Base-by-base conservation (phyloP, 176 grass and related monocot genomes). In the Ananas comosus region DNA sequence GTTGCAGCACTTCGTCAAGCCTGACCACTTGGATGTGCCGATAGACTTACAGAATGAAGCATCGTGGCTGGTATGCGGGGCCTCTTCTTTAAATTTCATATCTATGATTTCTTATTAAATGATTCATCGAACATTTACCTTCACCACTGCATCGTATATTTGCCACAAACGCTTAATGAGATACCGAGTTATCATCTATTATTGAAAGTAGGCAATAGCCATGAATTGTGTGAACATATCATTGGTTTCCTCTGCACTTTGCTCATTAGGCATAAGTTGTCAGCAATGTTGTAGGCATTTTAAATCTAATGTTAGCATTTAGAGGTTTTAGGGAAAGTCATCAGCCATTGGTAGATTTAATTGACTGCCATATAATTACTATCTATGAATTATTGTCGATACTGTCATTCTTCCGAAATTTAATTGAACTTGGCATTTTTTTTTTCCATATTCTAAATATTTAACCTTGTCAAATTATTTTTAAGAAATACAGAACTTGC, bases 1-100 rank as follows among this genome's bases (percentile, higher is more conserved):
- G 51, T 67, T 96, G 72, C 92, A 96, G 80, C 82, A 80, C 53
- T 96, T 96, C 49, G 80, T 96, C 21, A 96, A 81, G 73, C 92
- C 86, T 9, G 82, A 81, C n/a, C 92, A 96, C 72, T 83, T 92
- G 67, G 92, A 92, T 83, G 81, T 96, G 70, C 92, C 92, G 67
- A 89, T 77, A 74, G 49, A 89, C 66, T 61, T 92, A 22, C 81
- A 76, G 10, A 96, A 85, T 57, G 83, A 96, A 85, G 88, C 86
- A 10, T 89, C 92, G 0, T 96, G 86, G 88, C 88, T 96, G 86
- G 92, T 96, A 77, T 51, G 22, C 52, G 10, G 9, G 8, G 12
- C n/a, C 16, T 59, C n/a, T 13, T 59, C 4, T 48, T 63, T 48
- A 27, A 18, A 23, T 65, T 71, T 14, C 51, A 28, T 4, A 50